A percentile compares a stretch with the other conserved stretches of the same genome.
Evolutionary conservation across 805 yeast genomes (phyloP).

Genomic region (Millerozyma miso): DNA sequence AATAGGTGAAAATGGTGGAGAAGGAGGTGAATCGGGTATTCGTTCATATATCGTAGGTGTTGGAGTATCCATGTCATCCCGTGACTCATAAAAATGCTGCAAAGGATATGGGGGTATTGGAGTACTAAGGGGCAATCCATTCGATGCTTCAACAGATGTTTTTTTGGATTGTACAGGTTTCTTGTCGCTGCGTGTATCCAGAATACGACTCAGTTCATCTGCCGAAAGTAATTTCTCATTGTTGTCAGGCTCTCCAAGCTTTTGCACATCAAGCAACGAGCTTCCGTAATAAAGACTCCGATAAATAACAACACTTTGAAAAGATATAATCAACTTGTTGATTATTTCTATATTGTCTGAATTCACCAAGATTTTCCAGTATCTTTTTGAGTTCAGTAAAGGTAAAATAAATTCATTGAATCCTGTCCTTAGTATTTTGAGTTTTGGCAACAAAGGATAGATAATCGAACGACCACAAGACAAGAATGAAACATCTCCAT

Average conservation of each 20-base stretch:
- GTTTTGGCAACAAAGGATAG: constrained; percentile 67
- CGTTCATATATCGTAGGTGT: constrained; percentile 15
- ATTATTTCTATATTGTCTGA: constrained; percentile 25
- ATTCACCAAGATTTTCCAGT: constrained; percentile 55
- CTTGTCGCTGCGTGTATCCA: neutral
- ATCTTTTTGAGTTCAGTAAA: constrained; percentile 69
- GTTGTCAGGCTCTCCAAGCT: neutral
- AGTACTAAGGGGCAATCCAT: neutral
- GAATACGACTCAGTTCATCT: neutral
- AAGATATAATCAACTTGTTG: constrained; percentile 28
- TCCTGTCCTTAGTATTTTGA: constrained; percentile 51
- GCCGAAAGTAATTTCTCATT: neutral
- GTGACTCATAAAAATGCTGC: neutral
- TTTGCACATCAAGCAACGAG: neutral
- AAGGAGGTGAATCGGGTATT: constrained; percentile 43
- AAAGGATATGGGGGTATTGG: neutral
- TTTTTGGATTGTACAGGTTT: neutral
- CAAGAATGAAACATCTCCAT: constrained; percentile 54
- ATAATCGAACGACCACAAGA: constrained; percentile 65
- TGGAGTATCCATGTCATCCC: neutral
- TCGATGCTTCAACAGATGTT: neutral
- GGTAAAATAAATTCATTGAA: constrained; percentile 54
- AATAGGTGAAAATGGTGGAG: constrained; percentile 38
- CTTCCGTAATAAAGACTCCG: constrained; percentile 30
- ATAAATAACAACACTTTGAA: constrained; percentile 39